phyloP scores from a whole-genome alignment of 2,329 filamentous ascomycete genomes.

The Ploettnerulaceae sp. region DNA sequence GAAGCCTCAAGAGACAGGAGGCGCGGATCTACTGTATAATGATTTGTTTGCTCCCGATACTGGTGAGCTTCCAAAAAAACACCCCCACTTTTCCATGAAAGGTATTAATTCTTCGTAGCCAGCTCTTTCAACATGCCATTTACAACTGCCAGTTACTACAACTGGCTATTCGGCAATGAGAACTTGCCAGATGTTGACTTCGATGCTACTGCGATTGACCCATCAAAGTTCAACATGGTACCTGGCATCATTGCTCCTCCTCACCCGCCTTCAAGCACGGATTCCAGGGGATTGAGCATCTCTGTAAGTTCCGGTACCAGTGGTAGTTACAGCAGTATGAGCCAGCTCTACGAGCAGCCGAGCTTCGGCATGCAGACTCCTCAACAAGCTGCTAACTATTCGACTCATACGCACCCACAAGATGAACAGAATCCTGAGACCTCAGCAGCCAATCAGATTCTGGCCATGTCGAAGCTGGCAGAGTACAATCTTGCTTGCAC shows the following conservation, averaged over 20 bases:
- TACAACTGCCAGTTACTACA: slow-evolving; percentile 57
- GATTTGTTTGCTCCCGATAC: slow-evolving; percentile 57
- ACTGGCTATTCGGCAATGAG: slow-evolving; percentile 49
- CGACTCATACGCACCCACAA: not conserved
- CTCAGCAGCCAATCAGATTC: slow-evolving; percentile 16
- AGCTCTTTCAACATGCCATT: slow-evolving; percentile 62
- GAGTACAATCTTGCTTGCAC: slow-evolving; percentile 8
- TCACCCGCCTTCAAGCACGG: slow-evolving; percentile 4
- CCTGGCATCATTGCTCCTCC: not conserved
- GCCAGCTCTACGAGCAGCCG: slow-evolving; percentile 4
- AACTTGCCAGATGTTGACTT: slow-evolving; percentile 9
- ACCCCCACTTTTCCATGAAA: not conserved
- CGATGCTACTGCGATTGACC: not conserved
- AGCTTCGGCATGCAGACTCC: not conserved
- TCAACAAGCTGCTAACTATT: slow-evolving; percentile 5
- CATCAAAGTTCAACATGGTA: slow-evolving; percentile 1
- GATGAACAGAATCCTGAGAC: slow-evolving; percentile 12
- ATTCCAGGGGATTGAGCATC: slow-evolving; percentile 6
- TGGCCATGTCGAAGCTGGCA: slow-evolving; percentile 15
- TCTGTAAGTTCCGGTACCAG: slow-evolving; percentile 4
- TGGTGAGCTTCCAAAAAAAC: slow-evolving; percentile 17
- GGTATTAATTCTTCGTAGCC: slow-evolving; percentile 34
- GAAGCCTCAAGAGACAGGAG: slow-evolving; percentile 24
- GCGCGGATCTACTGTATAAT: slow-evolving; percentile 40
- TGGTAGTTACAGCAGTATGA: slow-evolving; percentile 1